Percentiles rank a stretch among this genome's conserved stretches.
Evolutionary conservation across 78 protist species (phyloP).

Genomic region (Carpediemonas membranifera): DNA sequence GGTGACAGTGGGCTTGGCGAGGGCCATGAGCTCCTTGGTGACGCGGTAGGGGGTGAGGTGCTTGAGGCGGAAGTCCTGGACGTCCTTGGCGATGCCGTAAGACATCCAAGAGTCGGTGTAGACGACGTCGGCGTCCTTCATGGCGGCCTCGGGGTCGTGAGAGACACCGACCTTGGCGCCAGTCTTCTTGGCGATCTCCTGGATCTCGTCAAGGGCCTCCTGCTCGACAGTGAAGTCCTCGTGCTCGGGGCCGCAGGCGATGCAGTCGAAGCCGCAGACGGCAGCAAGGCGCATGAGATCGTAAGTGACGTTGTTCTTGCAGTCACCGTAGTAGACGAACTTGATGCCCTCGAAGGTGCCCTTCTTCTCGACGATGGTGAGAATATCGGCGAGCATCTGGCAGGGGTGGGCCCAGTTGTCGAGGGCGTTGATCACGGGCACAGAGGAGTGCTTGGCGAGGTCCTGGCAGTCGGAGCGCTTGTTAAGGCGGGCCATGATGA

Average conservation of each 20-base stretch:
- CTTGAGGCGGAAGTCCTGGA: slow-evolving; percentile 7
- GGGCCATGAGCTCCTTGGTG: slow-evolving; percentile 28
- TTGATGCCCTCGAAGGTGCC: slow-evolving; percentile 34
- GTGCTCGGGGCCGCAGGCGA: slow-evolving; percentile 40
- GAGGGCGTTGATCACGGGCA: slow-evolving; percentile 68
- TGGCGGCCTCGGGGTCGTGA: slow-evolving; percentile 31
- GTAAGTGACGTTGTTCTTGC: slow-evolving; percentile 58
- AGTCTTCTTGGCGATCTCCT: background rate
- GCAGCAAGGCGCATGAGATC: slow-evolving; percentile 53
- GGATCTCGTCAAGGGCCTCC: too few relatives aligned
- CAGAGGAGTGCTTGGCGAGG: slow-evolving; percentile 32
- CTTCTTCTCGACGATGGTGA: slow-evolving; percentile 44
- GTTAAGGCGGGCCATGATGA: slow-evolving; percentile 35
- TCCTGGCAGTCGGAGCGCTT: slow-evolving; percentile 19
- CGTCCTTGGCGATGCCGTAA: slow-evolving; percentile 47
- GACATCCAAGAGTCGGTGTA: slow-evolving; percentile 61
- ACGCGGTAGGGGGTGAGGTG: slow-evolving; percentile 42
- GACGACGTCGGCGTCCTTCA: slow-evolving; percentile 40
- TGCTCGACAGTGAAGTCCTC: slow-evolving; percentile 19
- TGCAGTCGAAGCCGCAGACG: slow-evolving; percentile 37
- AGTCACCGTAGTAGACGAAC: slow-evolving; percentile 51
- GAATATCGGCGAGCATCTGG: slow-evolving; percentile 59
- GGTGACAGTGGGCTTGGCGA: slow-evolving; percentile 37
- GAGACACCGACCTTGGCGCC: slow-evolving; percentile 17
- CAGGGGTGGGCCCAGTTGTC: slow-evolving; percentile 63